A percentile compares a stretch with the other conserved stretches of the same genome.
phyloP scores from a whole-genome alignment of 768 basidiomycete genomes.

The Tremella yokohamensis region DNA sequence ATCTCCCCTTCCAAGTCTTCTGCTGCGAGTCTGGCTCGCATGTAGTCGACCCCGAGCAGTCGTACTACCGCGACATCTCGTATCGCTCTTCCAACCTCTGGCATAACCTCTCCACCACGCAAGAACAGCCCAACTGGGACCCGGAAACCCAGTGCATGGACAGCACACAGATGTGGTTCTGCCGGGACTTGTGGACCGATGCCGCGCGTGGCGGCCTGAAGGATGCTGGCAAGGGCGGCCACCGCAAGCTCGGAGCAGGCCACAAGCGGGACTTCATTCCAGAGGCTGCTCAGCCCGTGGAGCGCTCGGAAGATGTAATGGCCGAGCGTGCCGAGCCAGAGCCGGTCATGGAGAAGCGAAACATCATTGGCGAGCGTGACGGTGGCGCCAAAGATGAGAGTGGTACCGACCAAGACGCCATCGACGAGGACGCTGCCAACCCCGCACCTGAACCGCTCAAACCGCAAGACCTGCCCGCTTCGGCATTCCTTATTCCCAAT shows the following conservation, averaged over 20 bases:
- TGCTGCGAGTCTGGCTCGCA: slow-evolving; percentile 99
- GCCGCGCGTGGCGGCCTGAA: slow-evolving; percentile 68
- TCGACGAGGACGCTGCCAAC: slow-evolving; percentile 43
- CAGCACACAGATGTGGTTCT: slow-evolving; percentile 97
- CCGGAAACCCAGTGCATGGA: slow-evolving; percentile 87
- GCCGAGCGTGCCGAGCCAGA: slow-evolving; percentile 25
- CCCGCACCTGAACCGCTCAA: slow-evolving; percentile 47
- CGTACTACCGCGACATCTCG: slow-evolving; percentile 82
- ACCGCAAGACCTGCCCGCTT: slow-evolving; percentile 46
- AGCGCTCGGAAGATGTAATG: slow-evolving; percentile 52
- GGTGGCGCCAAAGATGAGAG: slow-evolving; percentile 40
- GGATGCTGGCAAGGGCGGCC: slow-evolving; percentile 43
- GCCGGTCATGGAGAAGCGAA: slow-evolving; percentile 1
- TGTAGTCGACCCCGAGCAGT: slow-evolving; percentile 90
- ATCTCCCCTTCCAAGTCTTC: slow-evolving; percentile 96
- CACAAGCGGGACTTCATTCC: slow-evolving; percentile 32
- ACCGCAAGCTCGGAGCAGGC: slow-evolving; percentile 27
- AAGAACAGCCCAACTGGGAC: slow-evolving; percentile 61
- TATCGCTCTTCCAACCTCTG: slow-evolving; percentile 80
- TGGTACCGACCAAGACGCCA: slow-evolving; percentile 49
- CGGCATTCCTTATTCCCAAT: slow-evolving; percentile 66
- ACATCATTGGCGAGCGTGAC: neutral
- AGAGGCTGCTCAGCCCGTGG: neutral
- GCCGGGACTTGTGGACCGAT: slow-evolving; percentile 91
- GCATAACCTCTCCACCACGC: slow-evolving; percentile 66